Conservation (phyloP, 2,329 filamentous ascomycete species). For the Fusarium austroafricanum region DNA sequence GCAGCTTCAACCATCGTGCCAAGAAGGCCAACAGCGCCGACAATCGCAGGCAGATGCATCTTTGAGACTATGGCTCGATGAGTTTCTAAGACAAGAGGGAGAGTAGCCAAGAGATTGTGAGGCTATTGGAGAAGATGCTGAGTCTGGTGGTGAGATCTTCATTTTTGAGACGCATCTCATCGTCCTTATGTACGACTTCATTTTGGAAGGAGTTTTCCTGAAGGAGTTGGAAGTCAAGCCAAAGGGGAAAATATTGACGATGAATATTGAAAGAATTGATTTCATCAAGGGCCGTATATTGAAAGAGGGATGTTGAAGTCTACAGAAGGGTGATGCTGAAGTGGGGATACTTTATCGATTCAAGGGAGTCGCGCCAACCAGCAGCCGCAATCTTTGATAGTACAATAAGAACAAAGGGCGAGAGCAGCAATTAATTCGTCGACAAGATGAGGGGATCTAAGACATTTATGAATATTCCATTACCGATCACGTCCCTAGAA, state of each 20-base stretch:
- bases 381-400: neutral
- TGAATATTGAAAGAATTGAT: conserved; percentile 20
- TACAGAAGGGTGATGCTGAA: conserved; percentile 28
- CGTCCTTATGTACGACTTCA: conserved; percentile 41
- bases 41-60: conserved; percentile 43
- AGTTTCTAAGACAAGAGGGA: neutral
- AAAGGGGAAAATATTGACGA: conserved; percentile 36
- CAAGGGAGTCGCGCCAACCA: conserved; percentile 33
- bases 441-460: conserved; percentile 13
- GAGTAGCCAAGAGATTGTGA: conserved; percentile 23
- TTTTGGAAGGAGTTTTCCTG: conserved; percentile 31
- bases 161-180: conserved; percentile 17
- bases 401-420: conserved; percentile 32
- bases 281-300: conserved; percentile 27
- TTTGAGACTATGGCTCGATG: conserved; percentile 2
- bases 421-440: conserved; percentile 24
- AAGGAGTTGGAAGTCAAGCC: conserved; percentile 11
- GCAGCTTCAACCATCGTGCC: conserved; percentile 44
- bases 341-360: conserved; percentile 22
- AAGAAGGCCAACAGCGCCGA: conserved; percentile 46
- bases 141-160: conserved; percentile 36
- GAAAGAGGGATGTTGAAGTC: conserved; percentile 14
- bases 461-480: conserved; percentile 22
- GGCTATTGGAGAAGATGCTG: conserved; percentile 32
- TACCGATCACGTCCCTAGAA: neutral